Conservation (phyloP, 441 rosid genomes). For the Omphalea diandra region DNA sequence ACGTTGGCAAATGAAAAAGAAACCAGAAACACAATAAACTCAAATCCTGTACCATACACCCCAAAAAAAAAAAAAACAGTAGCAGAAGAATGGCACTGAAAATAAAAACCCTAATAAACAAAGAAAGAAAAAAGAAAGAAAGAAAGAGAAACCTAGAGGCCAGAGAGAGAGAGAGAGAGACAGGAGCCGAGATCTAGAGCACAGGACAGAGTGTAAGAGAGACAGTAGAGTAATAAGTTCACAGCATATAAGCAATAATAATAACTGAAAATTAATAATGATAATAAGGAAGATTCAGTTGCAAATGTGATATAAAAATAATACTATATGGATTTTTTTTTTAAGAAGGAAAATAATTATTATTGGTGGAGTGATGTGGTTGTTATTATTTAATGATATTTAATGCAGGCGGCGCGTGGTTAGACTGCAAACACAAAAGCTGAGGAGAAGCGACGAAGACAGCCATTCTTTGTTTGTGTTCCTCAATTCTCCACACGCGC, state of each 20-base stretch:
- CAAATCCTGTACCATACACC: constrained; percentile 18
- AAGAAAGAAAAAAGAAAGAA: no score
- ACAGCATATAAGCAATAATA: constrained; percentile 11
- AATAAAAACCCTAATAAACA: constrained; percentile 14
- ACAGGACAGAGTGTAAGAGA: constrained; percentile 23
- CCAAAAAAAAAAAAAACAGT: not conserved
- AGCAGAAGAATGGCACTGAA: constrained; percentile 5
- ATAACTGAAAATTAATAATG: not conserved
- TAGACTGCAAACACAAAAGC: not conserved
- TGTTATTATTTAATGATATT: constrained; percentile 1
- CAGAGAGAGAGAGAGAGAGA: constrained; percentile 19
- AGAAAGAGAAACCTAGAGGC: constrained; percentile 31
- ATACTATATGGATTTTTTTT: no score
- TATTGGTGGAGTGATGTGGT: not conserved
- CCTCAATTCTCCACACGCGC: not conserved
- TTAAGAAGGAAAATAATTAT: not conserved
- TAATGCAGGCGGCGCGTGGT: not conserved
- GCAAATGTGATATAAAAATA: not conserved
- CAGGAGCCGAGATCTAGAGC: constrained; percentile 51
- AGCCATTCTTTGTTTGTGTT: not conserved
- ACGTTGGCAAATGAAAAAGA: not conserved
- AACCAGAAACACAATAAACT: constrained; percentile 6
- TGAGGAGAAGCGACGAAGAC: not conserved
- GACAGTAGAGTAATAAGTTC: constrained; percentile 15
- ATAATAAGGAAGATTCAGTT: not conserved